phyloP scores from a whole-genome alignment of 257 asterid genomes.

The Nicotiana benthamiana region DNA sequence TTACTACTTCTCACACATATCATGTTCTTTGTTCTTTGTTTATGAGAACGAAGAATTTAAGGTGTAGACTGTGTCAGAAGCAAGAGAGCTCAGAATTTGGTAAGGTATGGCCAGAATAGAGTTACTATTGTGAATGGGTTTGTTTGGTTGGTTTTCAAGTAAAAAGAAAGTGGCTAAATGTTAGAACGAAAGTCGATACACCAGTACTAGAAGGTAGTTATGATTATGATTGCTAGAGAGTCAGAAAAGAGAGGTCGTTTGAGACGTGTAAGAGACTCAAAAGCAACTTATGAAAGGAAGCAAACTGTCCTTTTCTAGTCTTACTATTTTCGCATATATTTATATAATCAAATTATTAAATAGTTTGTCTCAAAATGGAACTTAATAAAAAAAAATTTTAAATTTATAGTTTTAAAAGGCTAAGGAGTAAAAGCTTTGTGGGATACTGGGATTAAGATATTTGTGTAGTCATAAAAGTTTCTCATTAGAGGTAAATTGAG shows the following conservation, averaged over 20 bases:
- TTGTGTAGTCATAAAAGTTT: too few species aligned
- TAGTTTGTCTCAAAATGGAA: too few species aligned
- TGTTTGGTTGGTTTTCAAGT: constrained; percentile 20
- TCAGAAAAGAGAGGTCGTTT: background rate
- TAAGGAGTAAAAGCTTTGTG: too few species aligned
- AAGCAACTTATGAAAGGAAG: background rate
- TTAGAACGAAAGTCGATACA: constrained; percentile 20
- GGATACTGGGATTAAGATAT: too few species aligned
- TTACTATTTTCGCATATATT: background rate
- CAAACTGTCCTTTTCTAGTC: background rate
- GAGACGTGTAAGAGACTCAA: constrained; percentile 13
- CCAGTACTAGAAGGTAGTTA: constrained; percentile 4
- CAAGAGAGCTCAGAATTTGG: constrained; percentile 7
- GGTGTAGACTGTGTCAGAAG: constrained; percentile 15
- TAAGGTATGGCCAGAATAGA: background rate
- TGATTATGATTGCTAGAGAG: constrained; percentile 7
- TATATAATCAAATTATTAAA: too few species aligned
- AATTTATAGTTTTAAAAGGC: too few species aligned
- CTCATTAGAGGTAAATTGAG: too few species aligned
- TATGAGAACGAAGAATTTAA: background rate
- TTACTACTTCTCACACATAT: too few species aligned
- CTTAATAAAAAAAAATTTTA: too few species aligned
- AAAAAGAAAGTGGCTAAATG: background rate
- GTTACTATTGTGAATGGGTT: background rate
- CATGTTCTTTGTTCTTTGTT: background rate